phyloP scores from a whole-genome alignment of 2,329 filamentous ascomycete species.

The Aspergillus oerlinghausenensis region DNA sequence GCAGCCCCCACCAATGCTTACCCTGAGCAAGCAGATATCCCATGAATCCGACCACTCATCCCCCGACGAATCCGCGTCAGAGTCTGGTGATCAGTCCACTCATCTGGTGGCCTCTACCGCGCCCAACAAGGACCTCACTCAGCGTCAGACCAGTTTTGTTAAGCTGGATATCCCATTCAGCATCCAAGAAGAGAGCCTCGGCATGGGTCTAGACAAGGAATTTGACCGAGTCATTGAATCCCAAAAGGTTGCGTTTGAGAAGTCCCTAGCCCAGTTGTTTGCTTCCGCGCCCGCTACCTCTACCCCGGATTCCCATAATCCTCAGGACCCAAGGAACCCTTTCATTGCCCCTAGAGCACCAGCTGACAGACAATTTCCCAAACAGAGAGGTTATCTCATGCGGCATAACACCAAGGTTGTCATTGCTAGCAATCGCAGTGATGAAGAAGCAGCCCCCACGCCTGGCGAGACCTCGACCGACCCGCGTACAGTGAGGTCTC shows the following conservation, averaged over 20 bases:
- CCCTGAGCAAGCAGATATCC: conserved; percentile 19
- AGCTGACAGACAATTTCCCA: conserved; percentile 61
- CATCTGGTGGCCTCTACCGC: conserved; percentile 24
- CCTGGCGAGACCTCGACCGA: conserved; percentile 22
- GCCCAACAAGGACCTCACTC: conserved; percentile 21
- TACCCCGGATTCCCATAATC: conserved; percentile 10
- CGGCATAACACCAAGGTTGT: conserved; percentile 97
- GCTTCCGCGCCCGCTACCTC: background rate
- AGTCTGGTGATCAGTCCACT: conserved; percentile 11
- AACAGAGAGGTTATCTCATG: conserved; percentile 97
- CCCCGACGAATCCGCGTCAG: conserved; percentile 10
- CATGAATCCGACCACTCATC: conserved; percentile 15
- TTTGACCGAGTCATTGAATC: conserved; percentile 93
- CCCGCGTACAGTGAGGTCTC: conserved; percentile 52
- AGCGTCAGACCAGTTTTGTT: conserved; percentile 69
- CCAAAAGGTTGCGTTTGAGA: conserved; percentile 78
- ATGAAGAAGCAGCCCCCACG: conserved; percentile 45
- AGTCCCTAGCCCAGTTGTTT: conserved; percentile 37
- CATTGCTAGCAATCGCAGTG: conserved; percentile 72
- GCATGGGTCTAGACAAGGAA: conserved; percentile 82
- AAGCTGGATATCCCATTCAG: conserved; percentile 78
- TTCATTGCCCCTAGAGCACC: conserved; percentile 26
- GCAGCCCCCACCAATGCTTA: conserved; percentile 39
- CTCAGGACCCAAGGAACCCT: conserved; percentile 10
- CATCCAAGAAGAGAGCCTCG: conserved; percentile 60